Evolutionary conservation across 2,329 filamentous ascomycete species (phyloP).

Genomic region (Fusarium multiceps): DNA sequence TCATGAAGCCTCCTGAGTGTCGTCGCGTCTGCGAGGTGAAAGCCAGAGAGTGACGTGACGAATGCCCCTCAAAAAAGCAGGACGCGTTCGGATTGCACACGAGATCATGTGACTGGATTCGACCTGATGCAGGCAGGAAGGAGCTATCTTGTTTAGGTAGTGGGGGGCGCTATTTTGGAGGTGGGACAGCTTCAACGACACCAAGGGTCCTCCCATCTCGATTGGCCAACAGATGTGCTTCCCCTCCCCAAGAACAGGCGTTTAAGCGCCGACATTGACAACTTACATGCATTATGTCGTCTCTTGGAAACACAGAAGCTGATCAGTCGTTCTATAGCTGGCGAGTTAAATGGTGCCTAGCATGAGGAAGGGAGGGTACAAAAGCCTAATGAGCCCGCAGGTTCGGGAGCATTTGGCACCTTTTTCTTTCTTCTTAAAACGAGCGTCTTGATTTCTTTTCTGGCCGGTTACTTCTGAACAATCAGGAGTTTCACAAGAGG

Average conservation of each 20-base stretch:
- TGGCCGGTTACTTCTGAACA: background rate
- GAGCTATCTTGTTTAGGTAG: slow-evolving; percentile 15
- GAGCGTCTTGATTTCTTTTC: slow-evolving; percentile 14
- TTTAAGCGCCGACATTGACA: slow-evolving; percentile 49
- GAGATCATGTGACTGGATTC: slow-evolving; percentile 39
- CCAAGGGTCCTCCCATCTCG: slow-evolving; percentile 39
- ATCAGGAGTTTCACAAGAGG: slow-evolving; percentile 4
- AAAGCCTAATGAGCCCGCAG: slow-evolving; percentile 41
- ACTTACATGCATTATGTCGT: slow-evolving; percentile 44
- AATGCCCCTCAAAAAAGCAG: slow-evolving; percentile 9
- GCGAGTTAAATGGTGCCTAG: slow-evolving; percentile 40
- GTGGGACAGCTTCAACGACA: slow-evolving; percentile 42
- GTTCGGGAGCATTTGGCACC: slow-evolving; percentile 18
- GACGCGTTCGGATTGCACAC: slow-evolving; percentile 38
- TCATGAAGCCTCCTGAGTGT: slow-evolving; percentile 27
- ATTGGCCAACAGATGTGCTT: slow-evolving; percentile 42
- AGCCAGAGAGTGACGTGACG: slow-evolving; percentile 36
- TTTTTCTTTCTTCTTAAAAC: slow-evolving; percentile 13
- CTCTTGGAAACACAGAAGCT: slow-evolving; percentile 39
- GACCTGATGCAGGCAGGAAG: slow-evolving; percentile 1
- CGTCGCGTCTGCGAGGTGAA: slow-evolving; percentile 37
- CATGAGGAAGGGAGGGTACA: slow-evolving; percentile 37
- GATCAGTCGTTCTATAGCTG: slow-evolving; percentile 34
- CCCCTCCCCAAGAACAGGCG: slow-evolving; percentile 42
- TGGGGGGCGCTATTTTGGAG: slow-evolving; percentile 43